phyloP scores from a whole-genome alignment of 2,329 filamentous ascomycete species.

The Pseudocercospora eumusae region DNA sequence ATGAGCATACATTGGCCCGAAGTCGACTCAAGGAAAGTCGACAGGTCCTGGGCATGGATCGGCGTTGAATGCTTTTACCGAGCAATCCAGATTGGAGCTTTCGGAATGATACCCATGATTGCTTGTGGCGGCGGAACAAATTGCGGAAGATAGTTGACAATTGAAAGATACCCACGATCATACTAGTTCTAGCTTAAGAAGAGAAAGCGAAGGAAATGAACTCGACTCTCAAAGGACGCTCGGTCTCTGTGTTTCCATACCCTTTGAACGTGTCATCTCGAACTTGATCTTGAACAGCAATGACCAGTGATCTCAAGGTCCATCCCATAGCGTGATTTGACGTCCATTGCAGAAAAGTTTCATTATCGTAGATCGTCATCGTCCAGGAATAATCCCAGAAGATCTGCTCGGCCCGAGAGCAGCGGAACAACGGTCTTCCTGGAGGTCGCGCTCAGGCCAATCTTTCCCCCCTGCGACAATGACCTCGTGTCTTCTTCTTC shows the following conservation, averaged over 20 bases:
- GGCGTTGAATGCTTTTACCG: not conserved
- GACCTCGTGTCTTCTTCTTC: too few relatives aligned
- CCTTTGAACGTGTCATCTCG: not conserved
- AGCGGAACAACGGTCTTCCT: not conserved
- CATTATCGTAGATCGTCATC: not conserved
- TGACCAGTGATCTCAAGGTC: too few relatives aligned
- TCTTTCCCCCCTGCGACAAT: not conserved
- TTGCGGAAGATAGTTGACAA: not conserved
- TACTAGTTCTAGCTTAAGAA: not conserved
- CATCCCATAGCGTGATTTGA: not conserved
- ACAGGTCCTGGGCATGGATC: not conserved
- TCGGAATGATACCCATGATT: slow-evolving; percentile 6
- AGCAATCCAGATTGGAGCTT: not conserved
- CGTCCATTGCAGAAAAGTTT: not conserved
- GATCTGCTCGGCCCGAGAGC: not conserved
- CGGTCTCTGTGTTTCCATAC: too few relatives aligned
- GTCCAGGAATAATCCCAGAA: not conserved
- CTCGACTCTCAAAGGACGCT: not conserved
- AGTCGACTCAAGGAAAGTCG: not conserved
- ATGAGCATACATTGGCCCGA: not conserved
- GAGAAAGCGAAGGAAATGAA: not conserved
- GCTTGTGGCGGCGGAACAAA: not conserved
- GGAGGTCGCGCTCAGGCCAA: too few relatives aligned
- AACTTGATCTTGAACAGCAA: not conserved
- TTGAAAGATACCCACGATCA: not conserved